Evolutionary conservation across 1,284 basidiomycete species (phyloP).

Genomic region (Hemileccinum hortonii): DNA sequence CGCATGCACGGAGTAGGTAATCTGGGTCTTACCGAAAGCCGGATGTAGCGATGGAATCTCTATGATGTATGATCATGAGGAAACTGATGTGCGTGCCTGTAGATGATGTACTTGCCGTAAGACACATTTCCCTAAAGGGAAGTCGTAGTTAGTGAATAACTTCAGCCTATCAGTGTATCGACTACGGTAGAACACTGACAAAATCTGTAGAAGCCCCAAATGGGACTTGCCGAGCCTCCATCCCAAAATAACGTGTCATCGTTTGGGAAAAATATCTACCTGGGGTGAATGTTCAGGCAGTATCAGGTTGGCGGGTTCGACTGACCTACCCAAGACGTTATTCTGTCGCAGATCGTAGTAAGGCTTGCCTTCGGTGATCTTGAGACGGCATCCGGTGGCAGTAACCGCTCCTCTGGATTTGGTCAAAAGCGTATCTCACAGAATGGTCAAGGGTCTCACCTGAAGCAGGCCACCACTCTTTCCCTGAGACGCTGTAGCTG

Average conservation of each 20-base stretch:
- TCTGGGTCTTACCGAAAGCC: conserved; percentile 46
- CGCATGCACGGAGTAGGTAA: not conserved
- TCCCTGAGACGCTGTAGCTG: conserved; percentile 51
- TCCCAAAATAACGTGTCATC: conserved; percentile 41
- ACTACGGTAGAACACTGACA: conserved; percentile 40
- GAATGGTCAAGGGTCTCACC: conserved; percentile 37
- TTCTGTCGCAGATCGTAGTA: conserved; percentile 68
- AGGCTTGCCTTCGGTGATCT: conserved; percentile 41
- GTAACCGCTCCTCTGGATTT: conserved; percentile 60
- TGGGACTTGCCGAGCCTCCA: conserved; percentile 33
- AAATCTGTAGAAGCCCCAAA: conserved; percentile 64
- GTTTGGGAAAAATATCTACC: conserved; percentile 47
- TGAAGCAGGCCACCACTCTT: conserved; percentile 57
- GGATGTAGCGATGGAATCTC: conserved; percentile 67
- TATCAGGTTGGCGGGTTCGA: not conserved
- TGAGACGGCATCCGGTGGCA: conserved; percentile 66
- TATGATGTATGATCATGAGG: conserved; percentile 28
- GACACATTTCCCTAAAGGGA: conserved; percentile 61
- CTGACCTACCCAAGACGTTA: conserved; percentile 48
- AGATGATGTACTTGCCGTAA: conserved; percentile 46
- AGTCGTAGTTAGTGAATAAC: conserved; percentile 14
- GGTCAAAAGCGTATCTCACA: conserved; percentile 3
- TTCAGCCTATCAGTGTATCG: not conserved
- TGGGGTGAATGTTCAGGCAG: conserved; percentile 21
- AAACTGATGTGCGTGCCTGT: conserved; percentile 10